Conservation (phyloP, 129 eudicot genomes). For the Mikania micrantha region DNA sequence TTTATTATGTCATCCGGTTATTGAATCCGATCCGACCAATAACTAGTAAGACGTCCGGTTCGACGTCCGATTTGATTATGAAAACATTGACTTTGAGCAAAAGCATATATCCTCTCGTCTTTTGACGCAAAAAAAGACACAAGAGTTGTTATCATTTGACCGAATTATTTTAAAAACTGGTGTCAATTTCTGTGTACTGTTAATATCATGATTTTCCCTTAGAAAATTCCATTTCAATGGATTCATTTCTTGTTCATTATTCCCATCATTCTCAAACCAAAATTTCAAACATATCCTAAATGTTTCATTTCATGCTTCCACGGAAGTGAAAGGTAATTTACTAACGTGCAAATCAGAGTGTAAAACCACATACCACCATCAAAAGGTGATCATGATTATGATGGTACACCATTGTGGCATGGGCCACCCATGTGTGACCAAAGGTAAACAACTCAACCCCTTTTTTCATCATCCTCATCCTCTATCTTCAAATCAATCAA, state of each 20-base stretch:
- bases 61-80: no score
- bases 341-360: slow-evolving; percentile 23
- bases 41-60: no score
- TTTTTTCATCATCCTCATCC: slow-evolving; percentile 22
- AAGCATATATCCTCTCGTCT: no score
- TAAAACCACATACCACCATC: slow-evolving; percentile 27
- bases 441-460: slow-evolving; percentile 24
- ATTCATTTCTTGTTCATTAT: not conserved
- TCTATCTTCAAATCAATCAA: slow-evolving; percentile 31
- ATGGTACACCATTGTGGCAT: slow-evolving; percentile 32
- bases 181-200: no score
- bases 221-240: not conserved
- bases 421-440: slow-evolving; percentile 52
- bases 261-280: not conserved
- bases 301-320: not conserved
- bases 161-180: no score
- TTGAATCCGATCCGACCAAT: no score
- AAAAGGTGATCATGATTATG: slow-evolving; percentile 32
- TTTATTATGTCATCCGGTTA: no score
- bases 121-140: no score
- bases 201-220: no score
- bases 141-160: no score
- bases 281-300: no score
- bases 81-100: no score
- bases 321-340: slow-evolving; percentile 10